Evolutionary conservation across 73 alveolate species (phyloP).

Genomic region (Stentor coeruleus): DNA sequence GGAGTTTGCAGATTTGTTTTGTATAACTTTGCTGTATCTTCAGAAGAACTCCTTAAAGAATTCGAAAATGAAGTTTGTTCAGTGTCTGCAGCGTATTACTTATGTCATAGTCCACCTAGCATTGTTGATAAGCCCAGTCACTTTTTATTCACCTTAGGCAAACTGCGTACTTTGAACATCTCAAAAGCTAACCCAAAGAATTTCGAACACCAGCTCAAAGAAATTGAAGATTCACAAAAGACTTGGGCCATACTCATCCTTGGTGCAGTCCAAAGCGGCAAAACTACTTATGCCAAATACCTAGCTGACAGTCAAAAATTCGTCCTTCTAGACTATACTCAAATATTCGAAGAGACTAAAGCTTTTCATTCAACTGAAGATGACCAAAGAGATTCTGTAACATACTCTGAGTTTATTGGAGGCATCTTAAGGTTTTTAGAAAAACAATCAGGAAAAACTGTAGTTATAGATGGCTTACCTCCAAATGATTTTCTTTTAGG

Average conservation of each 20-base stretch:
- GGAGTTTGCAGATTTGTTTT: slow-evolving; percentile 3
- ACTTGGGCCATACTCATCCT: not conserved
- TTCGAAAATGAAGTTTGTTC: slow-evolving; percentile 4
- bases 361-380: slow-evolving; percentile 29
- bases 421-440: not conserved
- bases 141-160: slow-evolving; percentile 29
- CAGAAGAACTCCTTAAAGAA: not conserved
- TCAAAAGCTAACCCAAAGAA: not conserved
- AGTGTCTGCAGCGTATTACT: not conserved
- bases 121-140: not conserved
- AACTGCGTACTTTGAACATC: slow-evolving; percentile 27
- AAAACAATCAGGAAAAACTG: not conserved
- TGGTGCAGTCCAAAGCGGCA: slow-evolving; percentile 15
- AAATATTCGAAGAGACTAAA: slow-evolving; percentile 15
- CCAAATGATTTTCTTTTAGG: not conserved
- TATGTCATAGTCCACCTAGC: not conserved
- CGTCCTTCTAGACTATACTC: not conserved
- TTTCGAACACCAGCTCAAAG: not conserved
- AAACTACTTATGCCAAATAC: not conserved
- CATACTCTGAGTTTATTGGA: slow-evolving; percentile 19
- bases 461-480: slow-evolving; percentile 28
- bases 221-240: not conserved
- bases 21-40: not conserved
- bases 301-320: not conserved
- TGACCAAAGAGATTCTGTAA: slow-evolving; percentile 9